Conservation (phyloP, 768 basidiomycete genomes). For the Inosperma sp. region DNA sequence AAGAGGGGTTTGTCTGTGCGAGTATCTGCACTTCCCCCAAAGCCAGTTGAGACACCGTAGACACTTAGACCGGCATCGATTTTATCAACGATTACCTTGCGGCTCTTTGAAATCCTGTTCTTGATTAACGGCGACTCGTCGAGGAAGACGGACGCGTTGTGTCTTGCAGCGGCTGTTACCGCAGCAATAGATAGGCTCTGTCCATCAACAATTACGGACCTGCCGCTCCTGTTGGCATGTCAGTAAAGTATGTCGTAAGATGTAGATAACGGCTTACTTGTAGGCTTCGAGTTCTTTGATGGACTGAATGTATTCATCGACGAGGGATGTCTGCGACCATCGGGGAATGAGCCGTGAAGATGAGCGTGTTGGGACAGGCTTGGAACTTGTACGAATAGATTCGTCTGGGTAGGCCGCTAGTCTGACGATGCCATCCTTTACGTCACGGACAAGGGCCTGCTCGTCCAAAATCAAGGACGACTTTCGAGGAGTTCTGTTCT, state of each 20-base stretch:
- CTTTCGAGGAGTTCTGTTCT: constrained; percentile 28
- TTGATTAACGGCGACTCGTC: constrained; percentile 45
- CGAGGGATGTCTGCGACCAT: constrained; percentile 32
- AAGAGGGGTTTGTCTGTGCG: constrained; percentile 69
- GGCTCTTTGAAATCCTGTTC: constrained; percentile 56
- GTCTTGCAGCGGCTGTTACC: constrained; percentile 71
- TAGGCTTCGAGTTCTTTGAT: constrained; percentile 59
- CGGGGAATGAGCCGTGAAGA: constrained; percentile 18
- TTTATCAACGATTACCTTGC: constrained; percentile 61
- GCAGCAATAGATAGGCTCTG: constrained; percentile 69
- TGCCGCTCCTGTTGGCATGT: constrained; percentile 47
- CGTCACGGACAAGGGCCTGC: constrained; percentile 19
- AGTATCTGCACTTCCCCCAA: constrained; percentile 86
- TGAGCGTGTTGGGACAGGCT: constrained; percentile 19
- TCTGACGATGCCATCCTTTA: constrained; percentile 23
- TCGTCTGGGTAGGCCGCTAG: constrained; percentile 18
- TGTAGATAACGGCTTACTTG: constrained; percentile 41
- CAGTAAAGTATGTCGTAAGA: constrained; percentile 1
- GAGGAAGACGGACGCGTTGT: constrained; percentile 47
- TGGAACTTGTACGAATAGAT: constrained; percentile 15
- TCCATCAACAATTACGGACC: constrained; percentile 62
- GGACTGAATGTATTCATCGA: constrained; percentile 55
- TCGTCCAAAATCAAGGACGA: constrained; percentile 19
- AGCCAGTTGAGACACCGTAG: constrained; percentile 82
- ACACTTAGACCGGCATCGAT: constrained; percentile 63